phyloP scores from a whole-genome alignment of 352 stramenopile species.

The Phytophthora idaei region DNA sequence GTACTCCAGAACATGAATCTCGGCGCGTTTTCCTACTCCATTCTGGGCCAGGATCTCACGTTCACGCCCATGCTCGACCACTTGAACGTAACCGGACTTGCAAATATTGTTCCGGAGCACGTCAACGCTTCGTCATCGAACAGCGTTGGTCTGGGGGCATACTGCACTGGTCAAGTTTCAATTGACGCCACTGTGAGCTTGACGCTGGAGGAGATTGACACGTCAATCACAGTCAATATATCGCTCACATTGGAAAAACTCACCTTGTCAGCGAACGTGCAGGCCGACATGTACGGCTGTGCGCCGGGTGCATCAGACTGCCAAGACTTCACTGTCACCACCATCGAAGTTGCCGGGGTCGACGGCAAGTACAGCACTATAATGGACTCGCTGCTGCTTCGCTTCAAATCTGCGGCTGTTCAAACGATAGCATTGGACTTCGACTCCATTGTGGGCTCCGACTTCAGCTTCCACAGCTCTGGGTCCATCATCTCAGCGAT shows the following conservation, averaged over 20 bases:
- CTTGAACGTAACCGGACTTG: slow-evolving; percentile 48
- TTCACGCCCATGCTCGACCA: slow-evolving; percentile 52
- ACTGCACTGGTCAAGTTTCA: slow-evolving; percentile 40
- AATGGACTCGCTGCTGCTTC: slow-evolving; percentile 41
- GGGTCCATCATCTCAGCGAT: slow-evolving; percentile 45
- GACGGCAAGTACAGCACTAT: slow-evolving; percentile 38
- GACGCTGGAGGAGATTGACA: slow-evolving; percentile 49
- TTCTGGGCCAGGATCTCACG: slow-evolving; percentile 51
- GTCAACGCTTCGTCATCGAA: slow-evolving; percentile 46
- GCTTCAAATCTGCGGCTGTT: slow-evolving; percentile 33
- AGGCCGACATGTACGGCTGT: slow-evolving; percentile 45
- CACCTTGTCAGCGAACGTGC: slow-evolving; percentile 27
- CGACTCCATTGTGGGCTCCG: slow-evolving; percentile 46
- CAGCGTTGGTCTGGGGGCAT: slow-evolving; percentile 40
- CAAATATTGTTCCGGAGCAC: slow-evolving; percentile 41
- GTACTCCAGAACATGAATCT: slow-evolving; percentile 45
- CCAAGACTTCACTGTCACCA: slow-evolving; percentile 49
- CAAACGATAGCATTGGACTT: slow-evolving; percentile 44
- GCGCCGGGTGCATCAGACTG: slow-evolving; percentile 33
- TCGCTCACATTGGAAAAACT: slow-evolving; percentile 42
- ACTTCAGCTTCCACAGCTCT: slow-evolving; percentile 52
- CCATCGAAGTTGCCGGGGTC: slow-evolving; percentile 46
- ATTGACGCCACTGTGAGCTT: slow-evolving; percentile 41
- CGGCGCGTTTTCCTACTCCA: slow-evolving; percentile 45
- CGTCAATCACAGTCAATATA: slow-evolving; percentile 39